A percentile compares a stretch with the other conserved stretches of the same genome.
These are phyloP conservation scores for Taiozyma sp. DNA, from an alignment of 1,139 yeast genomes.

Conservation along the genomic window DNA sequence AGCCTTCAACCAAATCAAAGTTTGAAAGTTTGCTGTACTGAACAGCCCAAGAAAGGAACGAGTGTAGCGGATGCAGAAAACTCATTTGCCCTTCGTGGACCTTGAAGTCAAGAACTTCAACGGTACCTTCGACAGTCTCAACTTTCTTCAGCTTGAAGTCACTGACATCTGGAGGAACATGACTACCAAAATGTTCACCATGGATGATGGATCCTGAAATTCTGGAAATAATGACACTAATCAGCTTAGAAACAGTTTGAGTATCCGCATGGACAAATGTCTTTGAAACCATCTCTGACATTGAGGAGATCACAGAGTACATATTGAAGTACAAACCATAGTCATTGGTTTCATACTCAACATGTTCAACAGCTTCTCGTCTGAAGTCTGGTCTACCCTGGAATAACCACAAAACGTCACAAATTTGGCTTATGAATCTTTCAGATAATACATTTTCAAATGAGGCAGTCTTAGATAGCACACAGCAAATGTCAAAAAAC, in stretches of 20 bases:
- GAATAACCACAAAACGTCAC: conserved; percentile 64
- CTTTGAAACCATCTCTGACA: conserved; percentile 52
- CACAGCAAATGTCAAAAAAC: conserved; percentile 78
- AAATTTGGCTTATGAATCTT: conserved; percentile 40
- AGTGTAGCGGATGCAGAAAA: conserved; percentile 77
- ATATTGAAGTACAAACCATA: conserved; percentile 82
- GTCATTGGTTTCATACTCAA: conserved; percentile 86
- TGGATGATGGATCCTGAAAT: not conserved
- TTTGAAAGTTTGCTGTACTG: conserved; percentile 32
- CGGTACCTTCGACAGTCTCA: conserved; percentile 25
- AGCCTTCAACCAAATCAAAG: not conserved
- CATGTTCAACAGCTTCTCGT: conserved; percentile 78
- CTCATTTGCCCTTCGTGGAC: conserved; percentile 52
- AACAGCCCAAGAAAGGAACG: conserved; percentile 66
- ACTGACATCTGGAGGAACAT: not conserved
- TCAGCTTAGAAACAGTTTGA: not conserved
- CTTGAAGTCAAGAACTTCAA: conserved; percentile 31
- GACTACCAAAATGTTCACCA: not conserved
- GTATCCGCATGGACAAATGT: conserved; percentile 11
- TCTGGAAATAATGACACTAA: conserved; percentile 10
- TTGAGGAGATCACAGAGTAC: conserved; percentile 63
- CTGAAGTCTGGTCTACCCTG: conserved; percentile 77
- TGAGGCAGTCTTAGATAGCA: conserved; percentile 65
- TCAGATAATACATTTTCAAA: conserved; percentile 38
- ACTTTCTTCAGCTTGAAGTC: not conserved